Evolutionary conservation across 805 yeast species (phyloP).

Genomic region (Candida boidinii): DNA sequence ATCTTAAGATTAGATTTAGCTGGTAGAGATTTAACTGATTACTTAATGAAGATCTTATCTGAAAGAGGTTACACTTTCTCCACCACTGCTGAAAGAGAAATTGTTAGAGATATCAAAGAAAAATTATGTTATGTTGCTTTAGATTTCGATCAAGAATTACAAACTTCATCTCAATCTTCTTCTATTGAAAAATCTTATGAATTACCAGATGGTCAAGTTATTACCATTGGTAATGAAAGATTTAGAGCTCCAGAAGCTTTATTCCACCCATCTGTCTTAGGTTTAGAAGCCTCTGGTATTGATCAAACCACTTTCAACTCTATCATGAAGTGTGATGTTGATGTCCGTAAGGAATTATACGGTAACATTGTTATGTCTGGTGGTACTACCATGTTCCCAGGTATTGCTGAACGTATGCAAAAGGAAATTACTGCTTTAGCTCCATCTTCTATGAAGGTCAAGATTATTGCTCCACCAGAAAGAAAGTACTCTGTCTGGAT

Average conservation of each 20-base stretch:
- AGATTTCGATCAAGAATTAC: slow-evolving; percentile 99
- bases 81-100: slow-evolving; percentile 98
- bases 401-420: slow-evolving; percentile 99
- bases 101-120: slow-evolving; percentile 91
- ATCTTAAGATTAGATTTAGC: slow-evolving; percentile 98
- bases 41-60: slow-evolving; percentile 95
- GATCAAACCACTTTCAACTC: slow-evolving; percentile 95
- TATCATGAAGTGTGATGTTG: slow-evolving; percentile 98
- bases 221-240: slow-evolving; percentile 99
- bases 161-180: slow-evolving; percentile 97
- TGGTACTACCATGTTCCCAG: slow-evolving; percentile 99
- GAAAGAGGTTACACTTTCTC: slow-evolving; percentile 99
- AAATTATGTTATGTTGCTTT: slow-evolving; percentile 98
- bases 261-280: slow-evolving; percentile 93
- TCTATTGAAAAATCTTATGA: slow-evolving; percentile 98
- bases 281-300: slow-evolving; percentile 95
- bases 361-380: slow-evolving; percentile 99
- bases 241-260: slow-evolving; percentile 99
- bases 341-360: slow-evolving; percentile 97
- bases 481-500: slow-evolving; percentile 99
- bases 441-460: slow-evolving; percentile 99
- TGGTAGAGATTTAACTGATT: slow-evolving; percentile 98
- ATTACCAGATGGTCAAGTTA: slow-evolving; percentile 99
- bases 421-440: slow-evolving; percentile 99
- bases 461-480: slow-evolving; percentile 99